Conservation (phyloP, 2,329 filamentous ascomycete species). For the Phaeosphaeria sp. region DNA sequence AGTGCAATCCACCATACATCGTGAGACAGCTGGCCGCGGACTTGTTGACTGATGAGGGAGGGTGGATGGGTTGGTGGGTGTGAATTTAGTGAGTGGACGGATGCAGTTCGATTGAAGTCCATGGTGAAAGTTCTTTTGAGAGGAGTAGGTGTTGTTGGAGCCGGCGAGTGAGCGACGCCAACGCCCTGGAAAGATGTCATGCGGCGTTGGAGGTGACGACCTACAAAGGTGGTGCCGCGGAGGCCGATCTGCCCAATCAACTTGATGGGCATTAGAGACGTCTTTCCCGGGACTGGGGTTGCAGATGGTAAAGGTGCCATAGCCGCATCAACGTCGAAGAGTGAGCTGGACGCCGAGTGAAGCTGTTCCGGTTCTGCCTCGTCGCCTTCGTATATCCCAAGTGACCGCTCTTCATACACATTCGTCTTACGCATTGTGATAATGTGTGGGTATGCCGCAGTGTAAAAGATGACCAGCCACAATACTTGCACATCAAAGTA, state of each 20-base stretch:
- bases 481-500: conserved; percentile 30
- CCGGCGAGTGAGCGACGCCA: conserved; percentile 18
- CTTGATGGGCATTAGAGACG: conserved; percentile 11
- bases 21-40: conserved; percentile 29
- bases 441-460: conserved; percentile 28
- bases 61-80: conserved; percentile 21
- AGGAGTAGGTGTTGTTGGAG: conserved; percentile 10
- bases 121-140: conserved; percentile 16
- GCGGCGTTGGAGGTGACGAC: conserved; percentile 25
- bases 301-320: conserved; percentile 15
- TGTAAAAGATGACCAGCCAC: conserved; percentile 29
- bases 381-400: conserved; percentile 27
- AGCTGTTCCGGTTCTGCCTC: conserved; percentile 27
- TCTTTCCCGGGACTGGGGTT: conserved; percentile 10
- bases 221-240: conserved; percentile 27
- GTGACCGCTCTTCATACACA: conserved; percentile 26
- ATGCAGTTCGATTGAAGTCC: conserved; percentile 25
- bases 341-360: conserved; percentile 25
- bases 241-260: conserved; percentile 12
- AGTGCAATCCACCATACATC: conserved; percentile 33
- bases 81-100: conserved; percentile 21
- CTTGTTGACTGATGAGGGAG: conserved; percentile 27
- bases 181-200: conserved; percentile 31
- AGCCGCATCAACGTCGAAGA: conserved; percentile 24
- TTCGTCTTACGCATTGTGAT: conserved; percentile 31